These are phyloP conservation scores for Fusarium sp. DNA, from an alignment of 2,329 filamentous ascomycete genomes.

Conservation along the genomic window DNA sequence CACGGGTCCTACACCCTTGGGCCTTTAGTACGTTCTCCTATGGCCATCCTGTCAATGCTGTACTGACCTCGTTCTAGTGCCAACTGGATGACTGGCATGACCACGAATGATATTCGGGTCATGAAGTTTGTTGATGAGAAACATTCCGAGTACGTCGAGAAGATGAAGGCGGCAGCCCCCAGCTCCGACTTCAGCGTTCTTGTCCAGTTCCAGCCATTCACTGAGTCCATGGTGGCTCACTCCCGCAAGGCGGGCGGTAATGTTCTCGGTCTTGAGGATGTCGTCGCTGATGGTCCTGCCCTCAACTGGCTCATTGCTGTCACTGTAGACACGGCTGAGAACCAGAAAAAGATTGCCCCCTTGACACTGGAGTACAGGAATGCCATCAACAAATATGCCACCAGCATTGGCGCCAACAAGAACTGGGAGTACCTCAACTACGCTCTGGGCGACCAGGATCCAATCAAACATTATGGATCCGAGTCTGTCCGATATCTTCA, in stretches of 20 bases:
- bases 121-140: conserved; percentile 48
- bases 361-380: conserved; percentile 42
- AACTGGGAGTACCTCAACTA: conserved; percentile 60
- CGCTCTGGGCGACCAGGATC: conserved; percentile 53
- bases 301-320: conserved; percentile 53
- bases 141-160: conserved; percentile 43
- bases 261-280: conserved; percentile 47
- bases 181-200: conserved; percentile 42
- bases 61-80: conserved; percentile 12
- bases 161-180: conserved; percentile 44
- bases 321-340: conserved; percentile 54
- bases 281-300: conserved; percentile 52
- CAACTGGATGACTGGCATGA: conserved; percentile 51
- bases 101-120: conserved; percentile 43
- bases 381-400: conserved; percentile 42
- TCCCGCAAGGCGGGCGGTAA: conserved; percentile 45
- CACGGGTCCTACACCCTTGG: conserved; percentile 48
- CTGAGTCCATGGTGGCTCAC: conserved; percentile 43
- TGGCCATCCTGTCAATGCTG: accelerated
- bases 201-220: conserved; percentile 50
- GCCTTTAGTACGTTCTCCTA: conserved; percentile 36
- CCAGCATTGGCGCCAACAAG: conserved; percentile 44
- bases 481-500: conserved; percentile 49
- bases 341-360: conserved; percentile 48
- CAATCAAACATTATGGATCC: conserved; percentile 52